A percentile compares a stretch with the other conserved stretches of the same genome.
Evolutionary conservation across 31 red algal species (phyloP).

Genomic region (Odonthalia washingtoniensis): DNA sequence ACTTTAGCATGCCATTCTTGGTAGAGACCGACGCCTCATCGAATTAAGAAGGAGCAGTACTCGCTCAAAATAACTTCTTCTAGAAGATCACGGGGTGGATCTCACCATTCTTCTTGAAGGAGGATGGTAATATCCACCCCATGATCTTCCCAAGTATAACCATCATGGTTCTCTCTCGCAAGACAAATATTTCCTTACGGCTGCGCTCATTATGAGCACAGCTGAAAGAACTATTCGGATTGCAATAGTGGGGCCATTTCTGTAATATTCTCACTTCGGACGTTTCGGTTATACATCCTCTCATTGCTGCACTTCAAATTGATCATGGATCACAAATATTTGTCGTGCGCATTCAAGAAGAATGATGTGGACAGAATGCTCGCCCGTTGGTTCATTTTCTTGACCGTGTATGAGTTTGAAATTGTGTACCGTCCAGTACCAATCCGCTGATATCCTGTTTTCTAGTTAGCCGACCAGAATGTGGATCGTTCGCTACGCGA

Average conservation of each 20-base stretch:
- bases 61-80: conserved; percentile 15
- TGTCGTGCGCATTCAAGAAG: conserved; percentile 3
- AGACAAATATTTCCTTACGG: too few relatives aligned
- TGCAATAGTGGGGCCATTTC: conserved; percentile 9
- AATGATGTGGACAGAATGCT: not conserved
- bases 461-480: too few relatives aligned
- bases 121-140: conserved; percentile 23
- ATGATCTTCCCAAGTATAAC: not conserved
- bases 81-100: too few relatives aligned
- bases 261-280: conserved; percentile 18
- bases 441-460: not conserved
- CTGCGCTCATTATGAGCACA: too few relatives aligned
- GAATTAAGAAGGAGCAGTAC: not conserved
- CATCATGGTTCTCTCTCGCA: too few relatives aligned
- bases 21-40: conserved; percentile 30
- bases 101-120: too few relatives aligned
- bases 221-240: not conserved
- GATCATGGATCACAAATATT: not conserved
- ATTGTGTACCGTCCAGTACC: not conserved
- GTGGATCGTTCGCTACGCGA: too few relatives aligned
- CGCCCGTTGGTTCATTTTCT: not conserved
- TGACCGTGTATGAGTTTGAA: not conserved
- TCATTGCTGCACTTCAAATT: conserved; percentile 8
- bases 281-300: conserved; percentile 17
- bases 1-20: conserved; percentile 8